Evolutionary conservation across 2,329 filamentous ascomycete genomes (phyloP), one percentile per base, ranked within the genome.

Genomic region (Cordyceps cicadae): DNA sequence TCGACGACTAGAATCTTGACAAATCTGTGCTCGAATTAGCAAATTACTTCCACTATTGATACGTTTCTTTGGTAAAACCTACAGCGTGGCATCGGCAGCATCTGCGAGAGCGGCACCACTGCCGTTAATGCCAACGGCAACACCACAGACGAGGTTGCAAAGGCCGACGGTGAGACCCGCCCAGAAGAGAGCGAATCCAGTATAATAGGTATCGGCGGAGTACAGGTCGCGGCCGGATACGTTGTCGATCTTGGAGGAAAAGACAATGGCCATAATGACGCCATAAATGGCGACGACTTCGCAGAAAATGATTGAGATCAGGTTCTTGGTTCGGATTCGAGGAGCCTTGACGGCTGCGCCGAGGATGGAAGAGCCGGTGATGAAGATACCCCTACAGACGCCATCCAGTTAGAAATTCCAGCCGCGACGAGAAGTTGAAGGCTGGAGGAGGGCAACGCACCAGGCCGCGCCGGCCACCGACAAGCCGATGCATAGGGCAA

Each of bases 261-360:
- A 97, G 70, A 99, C 89, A 74, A 99, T 99, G 69, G 92, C 89
- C 92, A 99, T 99, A 78, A 99, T 99, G 77, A 99, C 93, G 70
- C 95, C 95, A 82, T 99, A 99, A 76, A 99, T 99, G 76, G 94
- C 94, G 70, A 99, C 94, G 71, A 99, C 94, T 79, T 99, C 94
- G 81, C 94, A 99, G 79, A 99, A 99, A 78, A 99, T 97, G 76
- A 99, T 99, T 70, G 93, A 97, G 74, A 99, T 97, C 71, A 99
- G 78, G 81, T 99, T 99, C 87, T 99, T 99, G 65, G 94, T 99
- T 74, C 94, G 90, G 77, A 99, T 99, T 69, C 94, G 89, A 43
- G 95, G 95, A 51, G 94, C 93, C 76, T 90, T 93, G 71, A 99
- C 94, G 79, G 94, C 94, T 69, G 90, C 94, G 71, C 95, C 95